These are phyloP conservation scores for Geum urbanum DNA, from an alignment of 306 rosid species.

Conservation along the genomic window DNA sequence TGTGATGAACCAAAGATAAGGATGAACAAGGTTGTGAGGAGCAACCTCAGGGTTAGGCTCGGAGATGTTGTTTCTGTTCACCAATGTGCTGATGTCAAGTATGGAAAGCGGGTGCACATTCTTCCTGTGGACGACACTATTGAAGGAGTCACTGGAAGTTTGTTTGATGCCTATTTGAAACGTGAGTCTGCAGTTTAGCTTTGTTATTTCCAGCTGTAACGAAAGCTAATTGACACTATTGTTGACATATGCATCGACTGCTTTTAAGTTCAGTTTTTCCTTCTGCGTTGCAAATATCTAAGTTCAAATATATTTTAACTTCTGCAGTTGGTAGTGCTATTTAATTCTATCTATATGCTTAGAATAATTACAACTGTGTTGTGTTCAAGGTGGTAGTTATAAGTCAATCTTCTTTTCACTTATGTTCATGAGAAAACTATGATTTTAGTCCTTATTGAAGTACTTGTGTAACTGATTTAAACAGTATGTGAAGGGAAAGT, in stretches of 20 bases:
- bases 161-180: slow-evolving; percentile 83
- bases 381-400: background rate
- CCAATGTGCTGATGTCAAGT: slow-evolving; percentile 87
- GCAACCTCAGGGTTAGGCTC: slow-evolving; percentile 90
- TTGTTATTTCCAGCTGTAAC: background rate
- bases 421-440: background rate
- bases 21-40: slow-evolving; percentile 92
- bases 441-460: background rate
- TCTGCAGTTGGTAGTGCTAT: background rate
- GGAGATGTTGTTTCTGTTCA: slow-evolving; percentile 96
- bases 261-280: too few relatives aligned
- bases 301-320: background rate
- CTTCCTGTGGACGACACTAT: slow-evolving; percentile 92
- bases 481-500: background rate
- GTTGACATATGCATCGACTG: too few relatives aligned
- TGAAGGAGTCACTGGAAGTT: slow-evolving; percentile 84
- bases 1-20: slow-evolving; percentile 89
- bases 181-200: slow-evolving; percentile 47
- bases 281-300: too few relatives aligned
- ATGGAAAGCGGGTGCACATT: slow-evolving; percentile 87
- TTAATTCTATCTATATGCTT: background rate
- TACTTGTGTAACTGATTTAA: background rate
- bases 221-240: background rate
- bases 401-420: background rate
- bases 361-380: background rate